phyloP scores from a whole-genome alignment of 371 early-diverging fungal genomes.

The Mortierella sp. region DNA sequence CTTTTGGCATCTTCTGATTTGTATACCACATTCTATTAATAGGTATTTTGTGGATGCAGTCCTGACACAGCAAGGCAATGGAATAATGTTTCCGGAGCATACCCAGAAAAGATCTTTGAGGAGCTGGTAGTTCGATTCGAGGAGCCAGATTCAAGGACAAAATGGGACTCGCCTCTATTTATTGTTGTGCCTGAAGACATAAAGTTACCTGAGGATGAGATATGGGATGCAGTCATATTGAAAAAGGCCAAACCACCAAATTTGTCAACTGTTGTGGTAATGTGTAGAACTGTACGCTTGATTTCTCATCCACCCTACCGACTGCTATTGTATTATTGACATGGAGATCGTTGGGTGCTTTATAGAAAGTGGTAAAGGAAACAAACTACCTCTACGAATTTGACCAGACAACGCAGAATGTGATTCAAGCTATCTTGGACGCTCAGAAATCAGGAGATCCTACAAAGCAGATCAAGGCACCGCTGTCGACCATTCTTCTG shows the following conservation, averaged over 20 bases:
- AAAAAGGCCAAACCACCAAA: constrained; percentile 88
- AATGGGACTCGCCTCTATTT: constrained; percentile 97
- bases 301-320: neutral
- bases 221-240: constrained; percentile 85
- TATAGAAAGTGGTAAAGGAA: constrained; percentile 85
- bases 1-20: neutral
- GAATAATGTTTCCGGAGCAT: constrained; percentile 65
- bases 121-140: constrained; percentile 92
- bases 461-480: constrained; percentile 75
- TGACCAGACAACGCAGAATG: constrained; percentile 83
- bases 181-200: constrained; percentile 82
- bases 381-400: constrained; percentile 93
- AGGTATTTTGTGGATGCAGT: constrained; percentile 82
- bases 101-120: constrained; percentile 73
- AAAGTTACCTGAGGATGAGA: constrained; percentile 69
- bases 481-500: constrained; percentile 59
- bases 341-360: neutral
- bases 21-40: neutral
- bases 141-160: constrained; percentile 90
- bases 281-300: neutral
- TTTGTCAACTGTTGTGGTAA: constrained; percentile 81
- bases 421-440: constrained; percentile 83
- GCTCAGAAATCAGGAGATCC: constrained; percentile 80
- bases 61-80: constrained; percentile 72
- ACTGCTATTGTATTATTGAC: neutral